Base-by-base conservation (phyloP, 2,329 filamentous ascomycete genomes). In the Magnaporthales sp. region DNA sequence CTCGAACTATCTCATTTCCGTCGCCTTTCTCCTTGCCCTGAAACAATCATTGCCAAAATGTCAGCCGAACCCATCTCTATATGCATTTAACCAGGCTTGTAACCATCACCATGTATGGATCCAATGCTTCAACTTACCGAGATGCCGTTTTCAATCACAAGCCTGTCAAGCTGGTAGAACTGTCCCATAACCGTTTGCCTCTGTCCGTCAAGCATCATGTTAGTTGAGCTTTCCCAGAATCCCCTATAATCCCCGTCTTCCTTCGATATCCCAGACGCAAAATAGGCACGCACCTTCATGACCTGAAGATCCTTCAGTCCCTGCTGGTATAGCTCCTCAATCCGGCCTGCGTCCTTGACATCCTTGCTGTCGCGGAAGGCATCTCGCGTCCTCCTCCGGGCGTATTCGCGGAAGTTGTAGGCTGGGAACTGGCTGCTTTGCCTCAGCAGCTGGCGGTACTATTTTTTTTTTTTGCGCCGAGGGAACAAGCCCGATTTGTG, bases 371-470 rank as follows among this genome's bases (percentile, higher is more conserved):
- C 92, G 73, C 90, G 86, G 79, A 98, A 99, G 4, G 92, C 89
- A 81, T 98, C 95, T 76, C 86, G 86, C 76, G 95, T 97, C 78
- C 94, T 87, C 75, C 95, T 89, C 79, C 89, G 91, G 66, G 95
- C 93, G 79, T 99, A 99, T 78, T 97, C 94, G 80, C 95, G 88
- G 84, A 97, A 99, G 81, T 98, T 99, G 83, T 98, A 99, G 72
- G 91, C 88, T 69, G 92, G 87, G 78, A 99, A 98, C 75, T 97
- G 91, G 69, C 85, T 84, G 69, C 92, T 89, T 77, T 95, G 91
- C 72, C 93, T 91, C 74, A 98, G 83, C 73, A 99, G 83, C 74
- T 94, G 94, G 71, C 95, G 93, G 80, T 97, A 98, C 93, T 97
- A 62, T 38, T 60, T 67, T 60, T 64, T 62, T 68, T 61, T 46